These are phyloP conservation scores for Stygiomarasmius scandens DNA, from an alignment of 1,284 basidiomycete genomes.

Conservation along the genomic window DNA sequence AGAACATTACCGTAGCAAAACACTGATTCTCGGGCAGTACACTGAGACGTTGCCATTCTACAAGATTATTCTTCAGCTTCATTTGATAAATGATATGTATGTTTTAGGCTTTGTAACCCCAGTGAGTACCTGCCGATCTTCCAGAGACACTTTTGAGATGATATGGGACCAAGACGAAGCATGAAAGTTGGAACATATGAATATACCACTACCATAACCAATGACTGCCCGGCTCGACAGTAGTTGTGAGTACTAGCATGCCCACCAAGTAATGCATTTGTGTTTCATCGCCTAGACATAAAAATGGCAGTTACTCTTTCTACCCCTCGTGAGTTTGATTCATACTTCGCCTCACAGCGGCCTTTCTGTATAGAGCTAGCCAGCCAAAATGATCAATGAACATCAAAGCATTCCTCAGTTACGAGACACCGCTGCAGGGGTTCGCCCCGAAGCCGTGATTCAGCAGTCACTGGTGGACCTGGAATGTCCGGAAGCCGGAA, in stretches of 20 bases:
- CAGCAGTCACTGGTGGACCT: conserved; percentile 12
- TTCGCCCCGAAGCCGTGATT: not conserved
- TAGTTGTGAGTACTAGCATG: conserved; percentile 69
- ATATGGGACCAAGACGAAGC: too few species aligned
- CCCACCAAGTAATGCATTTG: conserved; percentile 76
- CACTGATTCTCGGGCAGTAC: too few species aligned
- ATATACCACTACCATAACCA: too few species aligned
- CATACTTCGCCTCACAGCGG: conserved; percentile 49
- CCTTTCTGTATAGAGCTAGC: conserved; percentile 46
- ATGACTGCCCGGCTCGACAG: conserved; percentile 67
- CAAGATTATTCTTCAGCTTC: too few species aligned
- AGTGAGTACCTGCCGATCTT: too few species aligned
- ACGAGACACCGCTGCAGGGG: conserved; percentile 21
- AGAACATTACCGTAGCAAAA: too few species aligned
- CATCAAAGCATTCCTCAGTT: conserved; percentile 29
- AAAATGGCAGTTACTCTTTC: conserved; percentile 44
- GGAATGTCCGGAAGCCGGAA: too few species aligned
- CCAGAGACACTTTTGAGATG: too few species aligned
- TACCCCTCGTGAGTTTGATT: conserved; percentile 65
- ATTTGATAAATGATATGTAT: too few species aligned
- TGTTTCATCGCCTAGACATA: conserved; percentile 68
- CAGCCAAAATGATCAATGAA: conserved; percentile 15
- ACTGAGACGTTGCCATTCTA: too few species aligned
- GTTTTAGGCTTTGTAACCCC: too few species aligned
- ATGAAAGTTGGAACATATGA: too few species aligned